Base-by-base conservation (phyloP, 345 rosid species). In the Theobroma cacao region DNA sequence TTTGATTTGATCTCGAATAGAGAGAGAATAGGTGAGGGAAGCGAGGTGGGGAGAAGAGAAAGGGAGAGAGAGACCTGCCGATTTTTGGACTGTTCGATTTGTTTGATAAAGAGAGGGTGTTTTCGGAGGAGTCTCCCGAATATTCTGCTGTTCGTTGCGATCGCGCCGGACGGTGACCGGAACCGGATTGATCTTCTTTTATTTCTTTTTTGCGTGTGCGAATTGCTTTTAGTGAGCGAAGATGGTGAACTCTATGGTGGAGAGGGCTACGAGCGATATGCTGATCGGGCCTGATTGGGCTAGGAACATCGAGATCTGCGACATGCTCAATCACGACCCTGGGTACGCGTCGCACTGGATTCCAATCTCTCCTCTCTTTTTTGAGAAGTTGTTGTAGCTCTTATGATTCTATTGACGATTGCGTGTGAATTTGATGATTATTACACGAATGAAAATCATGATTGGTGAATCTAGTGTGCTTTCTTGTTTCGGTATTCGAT, bases 241-340 rank as follows among this genome's bases (percentile, higher is more conserved):
- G 89, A 97, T 97, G 99, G 99, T 97, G 92, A 93, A 92, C 86
- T 85, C 97, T 76, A 84, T 94, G 97, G 98, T 97, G 85, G 98
- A 97, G 87, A 82, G 99, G 80, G 99, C 99, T 31, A 97, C 99
- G 73, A 94, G 94, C 89, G 99, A 93, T 86, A 86, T 93, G 98
- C 86, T 97, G 88, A 93, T 94, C 90, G 99, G 99, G 9, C 98
- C 99, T 9, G 99, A 97, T 85, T 97, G 99, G 99, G 97, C 99
- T 53, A 91, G 92, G 97, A 97, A 97, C 83, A 93, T 97, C 79
- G 99, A 97, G 99, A 97, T 97, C 98, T 97, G 98, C 82, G 98
- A 97, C 59, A 88, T 93, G 88, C 94, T 96, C 85, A 97, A 93
- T 83, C 94, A 83, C 79, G 98, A 97, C 85, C 99, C 98, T 50